phyloP scores from a whole-genome alignment of 1,284 basidiomycete species.

The Leccinum fuscescens region DNA sequence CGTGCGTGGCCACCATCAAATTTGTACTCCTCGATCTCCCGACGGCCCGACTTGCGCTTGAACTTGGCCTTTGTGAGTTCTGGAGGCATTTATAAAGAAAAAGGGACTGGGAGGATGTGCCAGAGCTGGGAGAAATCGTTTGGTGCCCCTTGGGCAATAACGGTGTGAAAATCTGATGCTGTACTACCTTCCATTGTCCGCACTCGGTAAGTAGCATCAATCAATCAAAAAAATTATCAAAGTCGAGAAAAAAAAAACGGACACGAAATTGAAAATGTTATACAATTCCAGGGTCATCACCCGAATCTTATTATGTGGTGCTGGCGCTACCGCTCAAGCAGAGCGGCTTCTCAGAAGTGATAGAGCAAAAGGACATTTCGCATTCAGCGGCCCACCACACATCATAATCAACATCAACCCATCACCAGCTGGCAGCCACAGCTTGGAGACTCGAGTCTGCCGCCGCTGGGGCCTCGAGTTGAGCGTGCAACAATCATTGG shows the following conservation, averaged over 20 bases:
- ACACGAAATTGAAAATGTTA: not conserved
- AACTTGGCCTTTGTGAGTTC: conserved; percentile 48
- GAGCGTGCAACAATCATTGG: not conserved
- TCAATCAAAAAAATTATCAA: conserved; percentile 3
- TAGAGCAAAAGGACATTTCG: not conserved
- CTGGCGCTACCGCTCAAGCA: not conserved
- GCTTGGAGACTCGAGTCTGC: not conserved
- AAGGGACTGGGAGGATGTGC: not conserved
- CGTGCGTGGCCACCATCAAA: conserved; percentile 51
- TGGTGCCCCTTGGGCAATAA: not conserved
- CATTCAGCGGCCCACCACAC: not conserved
- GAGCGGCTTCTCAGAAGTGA: not conserved
- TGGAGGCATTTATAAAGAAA: conserved; percentile 40
- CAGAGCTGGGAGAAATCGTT: conserved; percentile 19
- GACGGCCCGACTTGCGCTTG: conserved; percentile 45
- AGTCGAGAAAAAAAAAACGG: not conserved
- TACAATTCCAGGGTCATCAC: conserved; percentile 19
- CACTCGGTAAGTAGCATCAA: conserved; percentile 2
- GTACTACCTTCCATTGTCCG: conserved; percentile 8
- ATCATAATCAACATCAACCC: not conserved
- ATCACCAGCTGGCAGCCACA: not conserved
- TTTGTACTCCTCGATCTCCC: conserved; percentile 47
- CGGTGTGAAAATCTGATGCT: conserved; percentile 32
- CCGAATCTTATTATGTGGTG: not conserved
- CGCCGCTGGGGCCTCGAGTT: not conserved